Evolutionary conservation across 73 alveolate genomes (phyloP).

Genomic region (Uronychia setigera): DNA sequence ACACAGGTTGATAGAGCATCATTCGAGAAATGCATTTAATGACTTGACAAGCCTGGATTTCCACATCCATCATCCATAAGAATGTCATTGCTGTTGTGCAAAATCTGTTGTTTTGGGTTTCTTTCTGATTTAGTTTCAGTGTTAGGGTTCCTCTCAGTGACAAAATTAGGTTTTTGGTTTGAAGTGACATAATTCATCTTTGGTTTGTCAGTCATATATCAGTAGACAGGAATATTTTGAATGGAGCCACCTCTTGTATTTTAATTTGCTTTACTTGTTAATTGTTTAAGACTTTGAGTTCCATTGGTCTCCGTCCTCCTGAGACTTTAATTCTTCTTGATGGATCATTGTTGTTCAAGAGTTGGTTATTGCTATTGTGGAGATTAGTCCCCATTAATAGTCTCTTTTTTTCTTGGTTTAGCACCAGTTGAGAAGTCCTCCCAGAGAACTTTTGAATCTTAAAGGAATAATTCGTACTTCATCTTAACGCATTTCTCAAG

Average conservation of each 20-base stretch:
- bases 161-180: neutral
- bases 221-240: neutral
- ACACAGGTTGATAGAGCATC: neutral
- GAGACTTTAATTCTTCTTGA: neutral
- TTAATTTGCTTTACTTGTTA: neutral
- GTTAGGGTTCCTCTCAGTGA: neutral
- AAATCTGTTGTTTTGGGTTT: too few species aligned
- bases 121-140: neutral
- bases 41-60: too few species aligned
- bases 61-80: too few species aligned
- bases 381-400: too few species aligned
- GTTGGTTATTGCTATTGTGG: neutral
- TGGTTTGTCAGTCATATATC: neutral
- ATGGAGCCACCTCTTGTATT: neutral
- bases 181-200: neutral
- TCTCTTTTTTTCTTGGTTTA: conserved; percentile 11
- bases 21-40: too few species aligned
- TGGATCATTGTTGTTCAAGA: neutral
- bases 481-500: neutral
- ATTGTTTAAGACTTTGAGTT: neutral
- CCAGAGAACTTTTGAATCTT: conserved; percentile 18
- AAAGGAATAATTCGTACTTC: conserved; percentile 10
- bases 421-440: conserved; percentile 31
- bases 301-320: neutral
- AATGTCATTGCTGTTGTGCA: too few species aligned